Percentiles rank a stretch among this genome's conserved stretches.
Conservation (phyloP, 2,329 filamentous ascomycete genomes). For the Diaporthe nobilis region DNA sequence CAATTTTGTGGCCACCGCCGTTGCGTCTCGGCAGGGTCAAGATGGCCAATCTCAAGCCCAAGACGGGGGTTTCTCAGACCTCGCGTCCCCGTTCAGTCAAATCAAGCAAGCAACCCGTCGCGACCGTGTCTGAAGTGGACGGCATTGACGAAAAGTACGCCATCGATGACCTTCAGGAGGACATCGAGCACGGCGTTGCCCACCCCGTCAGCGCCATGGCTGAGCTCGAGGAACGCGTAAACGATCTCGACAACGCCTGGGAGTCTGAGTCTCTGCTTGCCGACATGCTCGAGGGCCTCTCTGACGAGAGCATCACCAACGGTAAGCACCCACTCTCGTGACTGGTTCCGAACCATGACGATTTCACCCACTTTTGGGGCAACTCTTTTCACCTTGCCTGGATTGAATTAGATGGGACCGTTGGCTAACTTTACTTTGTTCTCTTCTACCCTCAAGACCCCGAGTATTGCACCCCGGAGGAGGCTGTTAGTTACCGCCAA, state of each 20-base stretch:
- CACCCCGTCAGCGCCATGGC: constrained; percentile 43
- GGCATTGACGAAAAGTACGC: constrained; percentile 39
- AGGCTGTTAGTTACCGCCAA: constrained; percentile 77
- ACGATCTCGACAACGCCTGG: constrained; percentile 69
- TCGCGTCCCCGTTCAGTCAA: constrained; percentile 8
- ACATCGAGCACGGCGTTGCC: constrained; percentile 43
- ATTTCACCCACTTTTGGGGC: constrained; percentile 29
- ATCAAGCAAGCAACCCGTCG: constrained; percentile 28
- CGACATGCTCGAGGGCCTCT: constrained; percentile 72
- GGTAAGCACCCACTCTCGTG: constrained; percentile 53
- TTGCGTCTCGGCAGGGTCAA: background rate
- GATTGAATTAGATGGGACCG: background rate
- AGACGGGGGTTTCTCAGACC: constrained; percentile 7
- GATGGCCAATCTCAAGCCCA: constrained; percentile 26
- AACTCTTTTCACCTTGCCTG: constrained; percentile 24
- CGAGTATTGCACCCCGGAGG: constrained; percentile 75
- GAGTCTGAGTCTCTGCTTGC: constrained; percentile 76
- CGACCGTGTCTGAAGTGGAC: constrained; percentile 38
- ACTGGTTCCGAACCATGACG: constrained; percentile 29
- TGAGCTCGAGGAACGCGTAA: constrained; percentile 67
- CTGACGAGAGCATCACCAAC: constrained; percentile 63
- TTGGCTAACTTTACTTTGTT: constrained; percentile 32
- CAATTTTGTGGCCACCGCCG: background rate
- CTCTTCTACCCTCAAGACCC: constrained; percentile 50
- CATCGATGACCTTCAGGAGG: constrained; percentile 39